A percentile compares a stretch with the other conserved stretches of the same genome.
Evolutionary conservation across 352 stramenopile species (phyloP).

Genomic region (Pythium pyrilobum): DNA sequence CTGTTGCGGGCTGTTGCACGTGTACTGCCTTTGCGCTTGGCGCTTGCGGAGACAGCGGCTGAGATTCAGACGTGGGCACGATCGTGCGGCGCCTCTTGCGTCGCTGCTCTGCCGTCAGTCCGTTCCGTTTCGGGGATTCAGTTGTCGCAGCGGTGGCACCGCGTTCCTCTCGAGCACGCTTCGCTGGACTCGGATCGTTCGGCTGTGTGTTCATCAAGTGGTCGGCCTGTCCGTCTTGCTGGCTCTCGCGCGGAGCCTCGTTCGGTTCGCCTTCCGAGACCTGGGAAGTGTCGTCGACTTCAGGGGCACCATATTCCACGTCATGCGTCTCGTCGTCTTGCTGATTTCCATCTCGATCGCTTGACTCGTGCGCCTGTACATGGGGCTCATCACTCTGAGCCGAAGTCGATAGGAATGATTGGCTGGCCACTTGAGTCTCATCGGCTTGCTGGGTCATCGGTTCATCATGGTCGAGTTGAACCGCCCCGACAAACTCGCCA

Average conservation of each 20-base stretch:
- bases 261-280: neutral
- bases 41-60: neutral
- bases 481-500: slow-evolving; percentile 9
- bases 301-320: slow-evolving; percentile 1
- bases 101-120: neutral
- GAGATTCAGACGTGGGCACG: neutral
- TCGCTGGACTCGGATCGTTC: neutral
- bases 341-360: neutral
- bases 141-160: too few relatives aligned
- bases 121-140: too few relatives aligned
- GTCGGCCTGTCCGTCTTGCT: slow-evolving; percentile 15
- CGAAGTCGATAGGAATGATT: neutral
- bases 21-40: neutral
- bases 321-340: neutral
- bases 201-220: slow-evolving; percentile 14
- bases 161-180: neutral
- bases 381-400: neutral
- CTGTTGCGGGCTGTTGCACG: neutral
- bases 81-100: slow-evolving; percentile 2
- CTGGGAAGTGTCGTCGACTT: neutral
- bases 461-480: slow-evolving; percentile 9
- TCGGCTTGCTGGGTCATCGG: slow-evolving; percentile 5
- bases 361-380: neutral
- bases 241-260: neutral
- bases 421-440: neutral